Evolutionary conservation across 1,284 basidiomycete species (phyloP).

Genomic region (Amylostereum areolatum): DNA sequence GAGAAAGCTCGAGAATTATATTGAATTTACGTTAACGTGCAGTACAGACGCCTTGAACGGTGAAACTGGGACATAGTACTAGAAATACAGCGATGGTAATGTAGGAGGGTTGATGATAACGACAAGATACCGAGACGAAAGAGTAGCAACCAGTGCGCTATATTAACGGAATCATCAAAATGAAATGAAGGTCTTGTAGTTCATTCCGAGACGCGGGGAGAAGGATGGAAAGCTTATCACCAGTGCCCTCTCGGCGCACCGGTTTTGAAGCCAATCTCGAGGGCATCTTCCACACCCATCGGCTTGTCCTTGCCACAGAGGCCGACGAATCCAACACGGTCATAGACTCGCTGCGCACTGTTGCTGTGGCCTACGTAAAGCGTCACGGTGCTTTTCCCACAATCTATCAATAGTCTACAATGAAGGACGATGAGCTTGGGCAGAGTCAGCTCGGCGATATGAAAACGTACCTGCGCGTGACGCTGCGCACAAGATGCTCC

Average conservation of each 20-base stretch:
- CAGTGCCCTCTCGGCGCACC: slow-evolving; percentile 36
- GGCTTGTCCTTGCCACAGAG: slow-evolving; percentile 33
- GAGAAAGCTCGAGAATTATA: too few relatives aligned
- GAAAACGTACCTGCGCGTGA: slow-evolving; percentile 31
- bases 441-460: background rate
- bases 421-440: slow-evolving; percentile 7
- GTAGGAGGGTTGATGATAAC: too few relatives aligned
- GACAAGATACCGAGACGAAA: too few relatives aligned
- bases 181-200: too few relatives aligned
- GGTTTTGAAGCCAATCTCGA: slow-evolving; percentile 39
- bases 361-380: slow-evolving; percentile 44
- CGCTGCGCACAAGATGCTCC: slow-evolving; percentile 37
- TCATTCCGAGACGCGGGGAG: too few relatives aligned
- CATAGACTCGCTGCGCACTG: slow-evolving; percentile 40
- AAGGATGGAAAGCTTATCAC: slow-evolving; percentile 19
- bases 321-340: slow-evolving; percentile 41
- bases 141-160: too few relatives aligned
- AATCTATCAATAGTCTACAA: slow-evolving; percentile 28
- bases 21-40: too few relatives aligned
- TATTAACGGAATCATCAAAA: too few relatives aligned
- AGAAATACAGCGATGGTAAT: slow-evolving; percentile 11
- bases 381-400: slow-evolving; percentile 34
- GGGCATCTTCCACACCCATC: slow-evolving; percentile 32
- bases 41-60: too few relatives aligned
- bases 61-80: slow-evolving; percentile 8